Conservation (phyloP, 2,329 filamentous ascomycete genomes). For the Triangularia verruculosa region DNA sequence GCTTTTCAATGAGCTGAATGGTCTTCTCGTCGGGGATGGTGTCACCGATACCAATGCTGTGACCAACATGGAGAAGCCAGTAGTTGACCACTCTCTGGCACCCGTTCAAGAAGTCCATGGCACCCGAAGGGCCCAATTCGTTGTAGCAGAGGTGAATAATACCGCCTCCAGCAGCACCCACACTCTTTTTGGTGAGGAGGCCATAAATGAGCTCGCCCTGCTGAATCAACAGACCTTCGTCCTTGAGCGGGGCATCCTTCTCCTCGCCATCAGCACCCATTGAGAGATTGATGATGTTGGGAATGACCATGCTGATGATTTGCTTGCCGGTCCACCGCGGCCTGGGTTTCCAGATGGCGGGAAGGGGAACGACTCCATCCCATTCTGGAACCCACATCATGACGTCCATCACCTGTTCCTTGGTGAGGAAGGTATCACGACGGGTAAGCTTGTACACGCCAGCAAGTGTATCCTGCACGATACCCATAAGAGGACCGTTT, state of each 20-base stretch:
- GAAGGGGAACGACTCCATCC: constrained; percentile 90
- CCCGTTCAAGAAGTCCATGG: constrained; percentile 94
- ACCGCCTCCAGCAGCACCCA: constrained; percentile 86
- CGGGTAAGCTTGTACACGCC: constrained; percentile 96
- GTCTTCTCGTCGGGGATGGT: constrained; percentile 88
- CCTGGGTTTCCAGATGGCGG: constrained; percentile 88
- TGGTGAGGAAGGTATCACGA: constrained; percentile 84
- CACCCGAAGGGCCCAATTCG: constrained; percentile 79
- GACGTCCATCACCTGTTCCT: constrained; percentile 92
- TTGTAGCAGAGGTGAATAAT: constrained; percentile 96
- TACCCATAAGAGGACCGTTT: constrained; percentile 98
- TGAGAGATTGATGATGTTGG: constrained; percentile 77
- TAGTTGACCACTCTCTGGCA: constrained; percentile 94
- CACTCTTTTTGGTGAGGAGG: constrained; percentile 86
- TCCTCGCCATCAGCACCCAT: constrained; percentile 59
- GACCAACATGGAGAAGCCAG: constrained; percentile 93
- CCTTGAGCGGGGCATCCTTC: constrained; percentile 62
- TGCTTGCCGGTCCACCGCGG: constrained; percentile 98
- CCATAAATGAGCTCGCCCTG: constrained; percentile 88
- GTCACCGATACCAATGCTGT: constrained; percentile 97
- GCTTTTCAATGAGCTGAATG: constrained; percentile 77
- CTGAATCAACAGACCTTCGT: constrained; percentile 78
- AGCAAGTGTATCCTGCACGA: constrained; percentile 95
- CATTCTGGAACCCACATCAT: constrained; percentile 97
- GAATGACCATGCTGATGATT: constrained; percentile 89